phyloP scores from a whole-genome alignment of 129 eudicot species.

The Tagetes erecta region DNA sequence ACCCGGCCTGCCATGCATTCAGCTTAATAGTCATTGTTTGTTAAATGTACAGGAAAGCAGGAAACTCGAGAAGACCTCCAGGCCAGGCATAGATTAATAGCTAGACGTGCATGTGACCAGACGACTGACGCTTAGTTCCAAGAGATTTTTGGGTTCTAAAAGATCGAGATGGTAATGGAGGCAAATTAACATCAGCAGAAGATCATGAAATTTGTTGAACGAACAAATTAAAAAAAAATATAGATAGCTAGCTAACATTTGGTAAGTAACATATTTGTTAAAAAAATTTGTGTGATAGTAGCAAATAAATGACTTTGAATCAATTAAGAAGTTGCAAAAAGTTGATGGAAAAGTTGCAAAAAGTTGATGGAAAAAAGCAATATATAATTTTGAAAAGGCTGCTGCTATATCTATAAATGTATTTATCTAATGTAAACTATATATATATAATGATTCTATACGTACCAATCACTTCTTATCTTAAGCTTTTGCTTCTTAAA shows the following conservation, averaged over 20 bases:
- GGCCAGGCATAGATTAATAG: slow-evolving; percentile 42
- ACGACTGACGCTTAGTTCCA: neutral
- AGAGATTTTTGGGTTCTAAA: neutral
- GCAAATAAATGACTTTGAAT: neutral
- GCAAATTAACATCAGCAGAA: too few relatives aligned
- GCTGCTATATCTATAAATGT: neutral
- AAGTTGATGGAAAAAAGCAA: neutral
- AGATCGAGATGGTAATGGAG: too few relatives aligned
- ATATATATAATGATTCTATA: neutral
- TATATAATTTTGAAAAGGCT: neutral
- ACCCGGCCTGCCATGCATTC: too few relatives aligned
- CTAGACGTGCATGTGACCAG: too few relatives aligned
- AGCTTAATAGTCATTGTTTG: neutral
- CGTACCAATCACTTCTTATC: neutral
- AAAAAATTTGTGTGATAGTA: neutral
- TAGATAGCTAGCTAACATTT: neutral
- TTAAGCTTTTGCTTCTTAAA: slow-evolving; percentile 7
- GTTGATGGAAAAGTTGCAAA: neutral
- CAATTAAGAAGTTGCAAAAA: neutral
- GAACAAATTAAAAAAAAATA: neutral
- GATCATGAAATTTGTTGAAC: neutral
- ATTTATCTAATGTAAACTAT: neutral
- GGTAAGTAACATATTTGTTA: neutral
- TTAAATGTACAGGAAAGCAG: slow-evolving; percentile 46
- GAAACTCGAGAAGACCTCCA: slow-evolving; percentile 62